phyloP scores from a whole-genome alignment of 192 early-diverging fungal species.

The Entomortierella lignicola region DNA sequence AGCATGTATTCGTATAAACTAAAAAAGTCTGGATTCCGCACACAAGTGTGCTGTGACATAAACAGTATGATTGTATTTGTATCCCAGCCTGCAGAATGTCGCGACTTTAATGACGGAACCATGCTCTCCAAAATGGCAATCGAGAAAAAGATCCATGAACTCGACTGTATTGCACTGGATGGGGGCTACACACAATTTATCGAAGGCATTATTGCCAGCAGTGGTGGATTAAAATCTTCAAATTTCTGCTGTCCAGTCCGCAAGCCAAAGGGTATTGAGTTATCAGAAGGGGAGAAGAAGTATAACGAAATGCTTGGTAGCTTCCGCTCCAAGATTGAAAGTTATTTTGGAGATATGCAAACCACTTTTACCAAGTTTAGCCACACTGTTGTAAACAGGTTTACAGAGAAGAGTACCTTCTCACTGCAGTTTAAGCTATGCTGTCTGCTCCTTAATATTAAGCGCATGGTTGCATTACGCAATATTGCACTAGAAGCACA shows the following conservation, averaged over 20 bases:
- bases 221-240: background rate
- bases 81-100: too few species aligned
- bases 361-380: conserved; percentile 30
- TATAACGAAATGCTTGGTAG: conserved; percentile 36
- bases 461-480: conserved; percentile 17
- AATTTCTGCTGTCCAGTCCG: conserved; percentile 33
- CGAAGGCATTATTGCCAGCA: conserved; percentile 6
- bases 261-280: conserved; percentile 21
- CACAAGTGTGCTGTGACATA: conserved; percentile 30
- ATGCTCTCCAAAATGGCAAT: conserved; percentile 36
- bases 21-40: conserved; percentile 12
- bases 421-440: conserved; percentile 29
- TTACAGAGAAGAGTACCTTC: conserved; percentile 10
- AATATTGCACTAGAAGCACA: conserved; percentile 20
- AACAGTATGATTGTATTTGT: too few species aligned
- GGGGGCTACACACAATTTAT: conserved; percentile 28
- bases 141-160: conserved; percentile 19
- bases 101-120: conserved; percentile 14
- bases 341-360: conserved; percentile 26
- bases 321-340: conserved; percentile 38
- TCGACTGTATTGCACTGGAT: conserved; percentile 43
- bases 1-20: conserved; percentile 47
- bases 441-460: conserved; percentile 25
- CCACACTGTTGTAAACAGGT: conserved; percentile 20
- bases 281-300: conserved; percentile 18